phyloP scores from a whole-genome alignment of 2,329 filamentous ascomycete genomes.

The Epichloe scottii region DNA sequence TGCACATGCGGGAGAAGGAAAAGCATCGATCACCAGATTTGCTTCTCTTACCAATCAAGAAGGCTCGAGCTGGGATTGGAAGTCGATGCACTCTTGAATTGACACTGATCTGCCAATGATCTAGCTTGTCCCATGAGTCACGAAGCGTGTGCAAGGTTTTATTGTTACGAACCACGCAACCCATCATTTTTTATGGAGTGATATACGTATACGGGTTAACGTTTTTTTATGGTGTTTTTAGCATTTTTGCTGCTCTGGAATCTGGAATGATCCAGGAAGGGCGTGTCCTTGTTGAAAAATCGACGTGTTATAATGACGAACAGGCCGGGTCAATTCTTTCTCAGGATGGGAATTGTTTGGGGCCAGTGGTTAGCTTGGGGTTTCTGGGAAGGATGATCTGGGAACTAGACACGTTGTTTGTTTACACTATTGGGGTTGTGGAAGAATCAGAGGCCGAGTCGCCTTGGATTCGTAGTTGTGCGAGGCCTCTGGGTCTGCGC shows the following conservation, averaged over 20 bases:
- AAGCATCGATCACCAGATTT: background rate
- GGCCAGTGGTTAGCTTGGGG: background rate
- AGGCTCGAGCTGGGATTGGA: background rate
- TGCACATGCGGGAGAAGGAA: background rate
- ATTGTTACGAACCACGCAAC: background rate
- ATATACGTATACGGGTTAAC: background rate
- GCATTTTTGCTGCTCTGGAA: background rate
- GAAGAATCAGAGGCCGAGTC: background rate
- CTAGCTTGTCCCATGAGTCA: background rate
- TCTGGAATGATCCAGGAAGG: slow-evolving; percentile 1
- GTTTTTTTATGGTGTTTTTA: background rate
- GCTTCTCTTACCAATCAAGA: background rate
- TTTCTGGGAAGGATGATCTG: background rate
- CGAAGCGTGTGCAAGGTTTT: background rate
- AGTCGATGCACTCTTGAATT: background rate
- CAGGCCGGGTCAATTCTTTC: background rate
- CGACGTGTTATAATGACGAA: slow-evolving; percentile 2
- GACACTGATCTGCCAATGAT: background rate
- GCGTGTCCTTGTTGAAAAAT: background rate
- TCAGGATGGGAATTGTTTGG: background rate
- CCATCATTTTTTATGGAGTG: background rate
- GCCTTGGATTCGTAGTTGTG: background rate
- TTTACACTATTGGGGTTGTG: background rate
- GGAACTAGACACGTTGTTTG: slow-evolving; percentile 1
- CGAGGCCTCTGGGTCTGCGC: background rate